Base-by-base conservation (phyloP, 768 basidiomycete species). In the Hemileccinum impolitum region DNA sequence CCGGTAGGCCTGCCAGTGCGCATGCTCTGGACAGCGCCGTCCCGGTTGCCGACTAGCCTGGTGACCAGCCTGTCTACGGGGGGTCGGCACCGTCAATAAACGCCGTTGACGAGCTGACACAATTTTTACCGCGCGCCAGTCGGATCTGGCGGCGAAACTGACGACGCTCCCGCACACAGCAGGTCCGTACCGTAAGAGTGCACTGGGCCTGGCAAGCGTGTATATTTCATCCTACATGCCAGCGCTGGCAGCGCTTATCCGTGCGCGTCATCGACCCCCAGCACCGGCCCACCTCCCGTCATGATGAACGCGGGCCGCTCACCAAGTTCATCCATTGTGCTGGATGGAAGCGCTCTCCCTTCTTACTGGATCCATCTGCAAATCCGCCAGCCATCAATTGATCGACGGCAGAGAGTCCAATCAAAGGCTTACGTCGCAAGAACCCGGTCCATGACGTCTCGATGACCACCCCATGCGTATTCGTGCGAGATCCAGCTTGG, bases 401-500 rank as follows among this genome's bases (percentile, higher is more conserved):
- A 6, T 37, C 47, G 25, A 54, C 38, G n/a, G 31, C 47, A 14
- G 66, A 68, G 15, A 79, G 73, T 53, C 75, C 78, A 1, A 58
- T 54, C 61, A 71, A 59, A 52, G 43, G 60, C 8, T 51, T 70
- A 26, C 69, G 71, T 38, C 64, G 64, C 25, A 72, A 68, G 54
- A 65, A 63, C 17, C 63, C 73, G n/a, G 0, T 79, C 79, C 2
- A 63, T 78, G 47, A 65, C 64, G 6, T 81, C 80, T 1, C 69
- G 82, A 18, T 62, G 77, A 3, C 77, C 81, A 3, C 77, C 81
- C 1, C 82, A 82, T 50, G 70, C 70, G 0, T 72, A 71, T 42
- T 61, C 66, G 7, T 58, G 53, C 15, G 54, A 51, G 50, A 48
- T 53, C 32, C 61, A 59, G 1, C 66, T 82, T 8, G 80, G 78